These are phyloP conservation scores for Pyropia yezoensis DNA, from an alignment of 23 red algal species.

Conservation along the genomic window DNA sequence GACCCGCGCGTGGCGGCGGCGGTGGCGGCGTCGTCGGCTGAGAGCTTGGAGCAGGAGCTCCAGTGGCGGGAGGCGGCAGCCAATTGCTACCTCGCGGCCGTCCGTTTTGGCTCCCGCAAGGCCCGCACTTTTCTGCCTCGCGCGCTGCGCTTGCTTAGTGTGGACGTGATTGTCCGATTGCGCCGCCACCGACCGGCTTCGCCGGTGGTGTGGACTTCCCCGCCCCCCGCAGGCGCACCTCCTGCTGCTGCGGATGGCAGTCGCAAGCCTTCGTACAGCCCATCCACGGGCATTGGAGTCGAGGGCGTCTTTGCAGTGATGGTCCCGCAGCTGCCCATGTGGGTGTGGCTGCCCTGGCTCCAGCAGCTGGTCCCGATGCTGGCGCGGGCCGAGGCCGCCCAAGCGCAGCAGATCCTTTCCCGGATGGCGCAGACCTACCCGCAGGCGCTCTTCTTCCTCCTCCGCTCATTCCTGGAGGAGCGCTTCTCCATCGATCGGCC, in stretches of 20 bases:
- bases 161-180: slow-evolving; percentile 8
- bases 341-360: slow-evolving; percentile 96
- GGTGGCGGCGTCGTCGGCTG: no score
- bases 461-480: slow-evolving; percentile 86
- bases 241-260: no score
- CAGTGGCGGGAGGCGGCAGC: slow-evolving; percentile 59
- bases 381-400: slow-evolving; percentile 19
- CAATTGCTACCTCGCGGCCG: slow-evolving; percentile 74
- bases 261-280: neutral
- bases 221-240: no score
- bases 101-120: slow-evolving; percentile 80
- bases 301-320: neutral
- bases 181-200: no score
- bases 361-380: slow-evolving; percentile 78
- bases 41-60: no score
- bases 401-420: slow-evolving; percentile 40
- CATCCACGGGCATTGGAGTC: neutral
- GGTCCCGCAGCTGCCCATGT: slow-evolving; percentile 47
- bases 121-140: slow-evolving; percentile 46
- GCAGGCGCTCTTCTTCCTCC: slow-evolving; percentile 77
- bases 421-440: slow-evolving; percentile 74
- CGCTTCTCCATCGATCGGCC: slow-evolving; percentile 58
- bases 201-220: no score
- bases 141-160: slow-evolving; percentile 50
- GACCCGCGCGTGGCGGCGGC: neutral